Evolutionary conservation across 257 asterid species (phyloP), one percentile per base, ranked within the genome.

Genomic region (Scutellaria minor): DNA sequence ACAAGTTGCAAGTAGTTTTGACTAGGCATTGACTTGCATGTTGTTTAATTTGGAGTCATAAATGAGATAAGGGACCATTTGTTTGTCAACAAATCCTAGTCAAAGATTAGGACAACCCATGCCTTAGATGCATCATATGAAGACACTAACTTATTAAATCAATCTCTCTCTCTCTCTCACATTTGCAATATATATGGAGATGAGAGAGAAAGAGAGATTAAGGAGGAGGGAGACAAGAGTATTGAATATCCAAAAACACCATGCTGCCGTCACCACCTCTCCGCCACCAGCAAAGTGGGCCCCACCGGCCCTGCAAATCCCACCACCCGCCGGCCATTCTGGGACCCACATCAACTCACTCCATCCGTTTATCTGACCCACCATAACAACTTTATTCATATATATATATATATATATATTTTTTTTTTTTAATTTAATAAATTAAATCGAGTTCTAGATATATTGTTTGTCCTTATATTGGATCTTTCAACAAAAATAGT

Each of bases 141-240:
- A 47, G 85, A 77, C 82, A 81, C 39, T 68, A 68, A 57, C 57
- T 54, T 5, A 66, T 75, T 55, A 62, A 72, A 74, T 72, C 78
- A 81, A 66, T 75, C 71, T 66, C 40, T 27, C 54, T 65, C n/a
- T 45, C 45, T 65, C 24, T 13, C 31, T 57, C 51, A 1, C 3
- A 18, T 18, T 18, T 18, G 18, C 18, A 18, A 18, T 18, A 18
- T 18, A 18, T 18, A 18, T 18, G 18, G 18, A 18, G 37, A 31
- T 3, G 37, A 31, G 37, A 31, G 37, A 31, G 37, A 31, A 4
- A 31, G 37, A 31, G 37, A 4, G 4, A 31, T 31, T 31, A 31
- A 31, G 37, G 37, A 31, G 20, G 66, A 66, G 24, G 78, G 75
- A 78, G 78, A 78, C 78, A 72, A 66, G 35, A 7, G 41, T 41